Conservation (phyloP, 2,329 filamentous ascomycete genomes). For the Botrytis porri region DNA sequence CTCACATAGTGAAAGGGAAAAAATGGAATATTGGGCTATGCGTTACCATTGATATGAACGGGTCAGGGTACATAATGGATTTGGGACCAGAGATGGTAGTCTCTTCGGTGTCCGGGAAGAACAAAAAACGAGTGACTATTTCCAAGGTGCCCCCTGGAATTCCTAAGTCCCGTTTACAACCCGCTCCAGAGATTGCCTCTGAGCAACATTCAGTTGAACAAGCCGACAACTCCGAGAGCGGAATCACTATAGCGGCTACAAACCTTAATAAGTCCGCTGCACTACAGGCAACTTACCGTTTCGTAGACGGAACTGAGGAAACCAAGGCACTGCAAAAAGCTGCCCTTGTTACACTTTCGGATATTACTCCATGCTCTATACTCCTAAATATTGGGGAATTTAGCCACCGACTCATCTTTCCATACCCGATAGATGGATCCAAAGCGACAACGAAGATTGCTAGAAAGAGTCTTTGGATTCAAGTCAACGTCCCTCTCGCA, state of each 20-base stretch:
- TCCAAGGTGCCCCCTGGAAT: slow-evolving; percentile 2
- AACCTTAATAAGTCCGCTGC: background rate
- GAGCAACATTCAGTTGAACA: background rate
- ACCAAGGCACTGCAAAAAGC: slow-evolving; percentile 3
- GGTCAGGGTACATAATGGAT: background rate
- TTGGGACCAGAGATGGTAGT: background rate
- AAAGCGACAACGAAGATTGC: slow-evolving; percentile 7
- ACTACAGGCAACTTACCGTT: background rate
- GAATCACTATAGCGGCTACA: background rate
- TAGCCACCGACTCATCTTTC: slow-evolving; percentile 6
- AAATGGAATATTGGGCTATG: background rate
- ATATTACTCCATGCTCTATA: slow-evolving; percentile 11
- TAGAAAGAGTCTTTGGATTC: slow-evolving; percentile 12
- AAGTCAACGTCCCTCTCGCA: slow-evolving; percentile 9
- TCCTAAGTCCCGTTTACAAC: background rate
- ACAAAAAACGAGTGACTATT: background rate
- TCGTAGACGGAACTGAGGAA: background rate
- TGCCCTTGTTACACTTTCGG: slow-evolving; percentile 5
- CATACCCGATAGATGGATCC: slow-evolving; percentile 1
- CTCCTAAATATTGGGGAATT: slow-evolving; percentile 6
- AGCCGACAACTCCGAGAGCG: background rate
- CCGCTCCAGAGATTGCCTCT: background rate
- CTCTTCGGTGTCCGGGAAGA: background rate
- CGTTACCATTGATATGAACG: background rate
- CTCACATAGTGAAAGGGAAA: background rate